A percentile compares a stretch with the other conserved stretches of the same genome.
Conservation (phyloP, 2,329 filamentous ascomycete species). For the Ophiobolus disseminans region DNA sequence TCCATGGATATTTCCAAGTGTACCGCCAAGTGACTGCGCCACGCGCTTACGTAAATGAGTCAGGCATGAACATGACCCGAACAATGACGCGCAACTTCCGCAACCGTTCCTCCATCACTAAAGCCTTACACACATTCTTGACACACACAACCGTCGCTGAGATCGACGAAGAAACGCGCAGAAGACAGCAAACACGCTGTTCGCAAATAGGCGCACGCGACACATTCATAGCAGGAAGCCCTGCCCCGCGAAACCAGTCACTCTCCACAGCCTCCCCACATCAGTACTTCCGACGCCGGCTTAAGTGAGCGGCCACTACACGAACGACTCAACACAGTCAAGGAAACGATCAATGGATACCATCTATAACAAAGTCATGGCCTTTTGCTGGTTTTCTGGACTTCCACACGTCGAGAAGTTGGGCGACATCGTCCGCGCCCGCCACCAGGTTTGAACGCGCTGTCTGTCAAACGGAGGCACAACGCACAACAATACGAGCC, state of each 20-base stretch:
- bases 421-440: conserved; percentile 28
- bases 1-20: no score
- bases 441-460: conserved; percentile 31
- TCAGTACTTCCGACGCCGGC: conserved; percentile 18
- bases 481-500: background rate
- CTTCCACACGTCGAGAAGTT: conserved; percentile 32
- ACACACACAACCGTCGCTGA: conserved; percentile 15
- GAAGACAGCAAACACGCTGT: conserved; percentile 9
- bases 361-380: conserved; percentile 30
- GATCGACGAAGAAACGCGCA: conserved; percentile 13
- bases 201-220: conserved; percentile 10
- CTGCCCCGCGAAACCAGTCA: conserved; percentile 21
- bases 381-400: conserved; percentile 31
- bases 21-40: conserved; percentile 8
- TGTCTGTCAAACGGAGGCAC: background rate
- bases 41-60: conserved; percentile 16
- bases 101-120: conserved; percentile 3
- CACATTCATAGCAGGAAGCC: conserved; percentile 18
- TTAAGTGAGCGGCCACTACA: no score
- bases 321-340: background rate
- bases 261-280: conserved; percentile 23
- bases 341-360: conserved; percentile 27
- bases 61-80: conserved; percentile 9
- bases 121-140: conserved; percentile 5
- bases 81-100: conserved; percentile 17